phyloP scores from a whole-genome alignment of 805 yeast species.

The Myxozyma lipomycoides region DNA sequence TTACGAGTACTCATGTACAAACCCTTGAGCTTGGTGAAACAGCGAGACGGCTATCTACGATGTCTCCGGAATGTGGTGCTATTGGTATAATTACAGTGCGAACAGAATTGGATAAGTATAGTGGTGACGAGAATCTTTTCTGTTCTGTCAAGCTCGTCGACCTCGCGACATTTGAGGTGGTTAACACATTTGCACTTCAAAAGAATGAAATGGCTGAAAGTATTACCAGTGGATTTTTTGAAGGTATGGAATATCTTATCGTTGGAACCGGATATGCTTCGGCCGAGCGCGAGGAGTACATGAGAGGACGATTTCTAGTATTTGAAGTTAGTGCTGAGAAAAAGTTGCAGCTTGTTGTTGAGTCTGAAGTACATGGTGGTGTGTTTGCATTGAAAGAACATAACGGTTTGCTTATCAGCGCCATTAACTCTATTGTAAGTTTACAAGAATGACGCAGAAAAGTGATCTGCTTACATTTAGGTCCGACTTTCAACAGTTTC shows the following conservation, averaged over 20 bases:
- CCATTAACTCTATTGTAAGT: slow-evolving; percentile 25
- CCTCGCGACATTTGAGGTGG: slow-evolving; percentile 14
- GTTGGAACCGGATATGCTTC: slow-evolving; percentile 28
- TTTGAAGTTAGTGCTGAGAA: slow-evolving; percentile 18
- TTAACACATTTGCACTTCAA: slow-evolving; percentile 13
- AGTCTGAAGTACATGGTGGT: slow-evolving; percentile 19
- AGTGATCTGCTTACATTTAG: slow-evolving; percentile 9
- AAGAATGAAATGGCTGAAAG: slow-evolving; percentile 28
- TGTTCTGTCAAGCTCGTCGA: slow-evolving; percentile 26
- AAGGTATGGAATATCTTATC: slow-evolving; percentile 18
- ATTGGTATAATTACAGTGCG: slow-evolving; percentile 19
- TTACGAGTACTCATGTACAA: slow-evolving; percentile 28
- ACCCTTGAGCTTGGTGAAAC: slow-evolving; percentile 26
- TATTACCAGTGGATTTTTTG: slow-evolving; percentile 12
- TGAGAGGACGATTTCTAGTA: slow-evolving; percentile 23
- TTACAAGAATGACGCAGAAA: too few species aligned
- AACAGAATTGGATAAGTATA: slow-evolving; percentile 20
- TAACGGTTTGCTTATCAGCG: slow-evolving; percentile 14
- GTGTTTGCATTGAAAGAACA: slow-evolving; percentile 19
- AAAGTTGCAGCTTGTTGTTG: slow-evolving; percentile 11
- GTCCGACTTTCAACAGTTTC: slow-evolving; percentile 16
- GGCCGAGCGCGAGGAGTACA: slow-evolving; percentile 24
- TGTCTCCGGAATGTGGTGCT: slow-evolving; percentile 8
- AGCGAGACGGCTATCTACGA: slow-evolving; percentile 21
- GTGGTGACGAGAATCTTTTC: slow-evolving; percentile 20